These are phyloP conservation scores for Ceratobasidium theobromae DNA, from an alignment of 1,284 basidiomycete species.

Conservation along the genomic window DNA sequence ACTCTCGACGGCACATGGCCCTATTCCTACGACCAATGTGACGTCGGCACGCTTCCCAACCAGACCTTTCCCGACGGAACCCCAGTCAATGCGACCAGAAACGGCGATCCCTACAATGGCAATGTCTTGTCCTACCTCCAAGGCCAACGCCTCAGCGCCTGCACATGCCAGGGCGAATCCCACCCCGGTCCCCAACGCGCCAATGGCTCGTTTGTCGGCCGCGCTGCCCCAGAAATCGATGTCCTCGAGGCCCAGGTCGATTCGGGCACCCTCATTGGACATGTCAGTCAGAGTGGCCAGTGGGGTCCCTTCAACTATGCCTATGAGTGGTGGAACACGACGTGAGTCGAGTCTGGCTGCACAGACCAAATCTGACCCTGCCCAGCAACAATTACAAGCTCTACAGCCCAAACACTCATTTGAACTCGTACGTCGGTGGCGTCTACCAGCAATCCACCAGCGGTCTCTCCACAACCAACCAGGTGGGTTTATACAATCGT, in stretches of 20 bases:
- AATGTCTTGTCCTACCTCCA: constrained; percentile 51
- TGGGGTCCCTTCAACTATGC: constrained; percentile 37
- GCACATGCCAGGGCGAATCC: constrained; percentile 45
- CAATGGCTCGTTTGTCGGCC: constrained; percentile 47
- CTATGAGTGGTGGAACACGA: constrained; percentile 40
- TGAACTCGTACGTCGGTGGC: constrained; percentile 58
- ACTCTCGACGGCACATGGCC: constrained; percentile 82
- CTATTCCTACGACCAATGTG: constrained; percentile 49
- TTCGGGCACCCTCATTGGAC: constrained; percentile 32
- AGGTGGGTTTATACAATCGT: constrained; percentile 51
- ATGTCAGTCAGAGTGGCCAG: constrained; percentile 37
- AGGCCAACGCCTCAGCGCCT: constrained; percentile 49
- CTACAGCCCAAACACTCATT: constrained; percentile 41
- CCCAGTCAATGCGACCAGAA: constrained; percentile 42
- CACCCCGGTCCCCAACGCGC: constrained; percentile 49
- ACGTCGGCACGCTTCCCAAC: constrained; percentile 81
- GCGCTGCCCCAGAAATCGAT: constrained; percentile 85
- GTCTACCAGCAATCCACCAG: constrained; percentile 67
- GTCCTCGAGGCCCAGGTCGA: constrained; percentile 66
- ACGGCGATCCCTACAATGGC: constrained; percentile 46
- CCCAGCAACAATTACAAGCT: constrained; percentile 9
- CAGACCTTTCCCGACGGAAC: constrained; percentile 59
- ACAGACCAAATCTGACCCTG: background rate
- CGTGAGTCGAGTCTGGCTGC: background rate
- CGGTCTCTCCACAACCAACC: constrained; percentile 51